phyloP scores from a whole-genome alignment of 371 early-diverging fungal genomes.

The Parasitella parasitica region DNA sequence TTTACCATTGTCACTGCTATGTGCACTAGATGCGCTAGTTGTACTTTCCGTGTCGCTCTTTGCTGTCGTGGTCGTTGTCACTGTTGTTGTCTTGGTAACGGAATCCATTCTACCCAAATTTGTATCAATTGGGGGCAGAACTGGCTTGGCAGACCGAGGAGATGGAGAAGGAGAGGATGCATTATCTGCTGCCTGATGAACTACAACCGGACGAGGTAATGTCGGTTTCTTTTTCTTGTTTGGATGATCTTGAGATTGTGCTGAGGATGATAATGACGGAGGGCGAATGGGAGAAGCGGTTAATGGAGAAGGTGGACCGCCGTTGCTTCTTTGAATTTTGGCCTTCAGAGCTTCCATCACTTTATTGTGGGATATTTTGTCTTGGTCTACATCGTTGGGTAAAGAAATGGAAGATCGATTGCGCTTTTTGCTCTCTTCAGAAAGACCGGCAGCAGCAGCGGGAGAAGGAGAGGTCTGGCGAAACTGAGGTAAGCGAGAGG shows the following conservation, averaged over 20 bases:
- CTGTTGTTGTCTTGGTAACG: neutral
- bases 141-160: conserved; percentile 38
- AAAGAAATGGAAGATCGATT: conserved; percentile 16
- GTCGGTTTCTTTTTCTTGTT: conserved; percentile 10
- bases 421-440: conserved; percentile 10
- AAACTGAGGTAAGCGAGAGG: neutral
- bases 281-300: neutral
- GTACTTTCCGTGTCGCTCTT: neutral
- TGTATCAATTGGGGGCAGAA: conserved; percentile 41
- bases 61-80: neutral
- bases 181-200: neutral
- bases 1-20: neutral
- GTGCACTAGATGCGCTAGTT: neutral
- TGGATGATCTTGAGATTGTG: neutral
- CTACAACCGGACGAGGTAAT: conserved; percentile 11
- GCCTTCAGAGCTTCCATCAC: conserved; percentile 44
- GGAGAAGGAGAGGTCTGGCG: conserved; percentile 11
- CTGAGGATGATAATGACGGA: neutral
- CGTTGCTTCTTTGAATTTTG: conserved; percentile 28
- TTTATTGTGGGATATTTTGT: conserved; percentile 29
- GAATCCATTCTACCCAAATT: conserved; percentile 23
- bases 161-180: conserved; percentile 24
- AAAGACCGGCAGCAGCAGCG: neutral
- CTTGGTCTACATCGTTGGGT: neutral
- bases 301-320: conserved; percentile 14